Base-by-base conservation (phyloP, 2,329 filamentous ascomycete genomes). In the Neurospora crassa region DNA sequence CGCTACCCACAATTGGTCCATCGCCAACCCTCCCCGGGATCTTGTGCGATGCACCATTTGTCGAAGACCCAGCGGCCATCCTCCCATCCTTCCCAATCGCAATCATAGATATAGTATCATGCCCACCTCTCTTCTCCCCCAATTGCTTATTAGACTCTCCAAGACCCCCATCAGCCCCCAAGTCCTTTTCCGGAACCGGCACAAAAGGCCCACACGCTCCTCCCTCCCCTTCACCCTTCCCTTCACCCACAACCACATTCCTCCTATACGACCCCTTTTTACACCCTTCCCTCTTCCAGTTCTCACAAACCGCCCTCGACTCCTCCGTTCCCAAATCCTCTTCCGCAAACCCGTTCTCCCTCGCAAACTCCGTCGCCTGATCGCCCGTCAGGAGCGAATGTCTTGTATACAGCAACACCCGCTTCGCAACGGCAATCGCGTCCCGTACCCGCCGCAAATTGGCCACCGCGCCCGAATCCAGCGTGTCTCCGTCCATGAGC, bases 91-190 rank as follows among this genome's bases (percentile, higher is more conserved):
- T 68, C 68, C 83, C 78, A 41, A 88, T 79, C 1, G 81, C 81
- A 45, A 87, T 82, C 76, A 87, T 81, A 1, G 86, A 87, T 37
- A 88, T 85, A 2, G 86, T 88, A 72, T 88, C 86, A 73, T 88
- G 86, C 18, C 73, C 75, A 3, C 72, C 67, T 16, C 53, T 68
- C 34, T 69, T 41, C 3, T 3, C 43, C 20, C 37, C 68, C 4
- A 11, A 53, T 5, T 14, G 16, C 11, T 20, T 18, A 8, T 20
- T 16, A 16, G 16, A 18, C 53, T 63, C 53, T 5, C 53, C 53
- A 34, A 63, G 53, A 10, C 53, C 53, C 8, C 53, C 29, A n/a
- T 37, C 53, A 63, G 0, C 7, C 40, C 45, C 68, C 47, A 43
- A n/a, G 20, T 53, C 53, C 68, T 75, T 74, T 11, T 77, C 71